These are phyloP conservation scores for Trichoderma afroharzianum DNA, from an alignment of 2,329 filamentous ascomycete species.

Conservation along the genomic window DNA sequence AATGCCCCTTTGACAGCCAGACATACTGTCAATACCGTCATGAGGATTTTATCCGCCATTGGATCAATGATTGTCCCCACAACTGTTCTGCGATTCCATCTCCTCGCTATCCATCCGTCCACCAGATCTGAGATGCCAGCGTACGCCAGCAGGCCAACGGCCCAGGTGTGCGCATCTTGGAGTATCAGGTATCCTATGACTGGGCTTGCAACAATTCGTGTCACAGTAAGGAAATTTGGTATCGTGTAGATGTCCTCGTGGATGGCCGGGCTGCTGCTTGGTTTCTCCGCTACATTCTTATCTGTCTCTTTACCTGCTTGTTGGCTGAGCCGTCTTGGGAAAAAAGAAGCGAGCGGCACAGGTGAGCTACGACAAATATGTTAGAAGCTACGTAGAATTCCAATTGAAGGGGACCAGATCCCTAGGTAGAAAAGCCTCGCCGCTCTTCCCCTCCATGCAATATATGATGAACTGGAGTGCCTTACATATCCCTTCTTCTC, in stretches of 20 bases:
- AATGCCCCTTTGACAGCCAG: conserved; percentile 78
- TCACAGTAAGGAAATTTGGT: conserved; percentile 90
- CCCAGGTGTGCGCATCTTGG: conserved; percentile 73
- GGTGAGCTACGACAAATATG: neutral
- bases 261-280: conserved; percentile 6
- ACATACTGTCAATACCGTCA: conserved; percentile 88
- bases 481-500: conserved; percentile 1
- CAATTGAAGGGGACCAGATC: neutral
- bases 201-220: conserved; percentile 78
- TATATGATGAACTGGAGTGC: neutral
- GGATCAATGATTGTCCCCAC: conserved; percentile 93
- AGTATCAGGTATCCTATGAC: conserved; percentile 85
- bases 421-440: neutral
- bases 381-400: neutral
- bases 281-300: neutral
- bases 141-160: conserved; percentile 84
- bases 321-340: neutral
- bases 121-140: conserved; percentile 88
- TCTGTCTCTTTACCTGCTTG: conserved; percentile 18
- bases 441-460: neutral
- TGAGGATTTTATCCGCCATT: conserved; percentile 93
- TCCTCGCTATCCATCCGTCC: conserved; percentile 89
- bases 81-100: conserved; percentile 85
- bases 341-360: neutral
- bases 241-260: conserved; percentile 96